Conservation (phyloP, 768 basidiomycete genomes). For the Boletus reticuloceps region DNA sequence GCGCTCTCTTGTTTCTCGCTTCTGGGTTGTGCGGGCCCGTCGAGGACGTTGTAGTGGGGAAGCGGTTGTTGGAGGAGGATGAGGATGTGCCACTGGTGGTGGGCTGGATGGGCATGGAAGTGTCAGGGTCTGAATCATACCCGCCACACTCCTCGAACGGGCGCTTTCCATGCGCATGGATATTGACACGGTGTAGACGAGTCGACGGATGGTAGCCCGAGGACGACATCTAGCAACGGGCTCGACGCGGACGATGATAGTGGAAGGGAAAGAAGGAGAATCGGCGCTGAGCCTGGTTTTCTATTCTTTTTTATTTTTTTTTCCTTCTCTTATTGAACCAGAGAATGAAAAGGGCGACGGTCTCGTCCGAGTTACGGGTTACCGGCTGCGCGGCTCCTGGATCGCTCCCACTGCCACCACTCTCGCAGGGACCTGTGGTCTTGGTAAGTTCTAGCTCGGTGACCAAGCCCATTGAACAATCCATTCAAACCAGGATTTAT, state of each 20-base stretch:
- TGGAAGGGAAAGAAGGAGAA: conserved; percentile 7
- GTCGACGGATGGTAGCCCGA: conserved; percentile 21
- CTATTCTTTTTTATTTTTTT: conserved; percentile 6
- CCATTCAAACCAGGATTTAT: too few relatives aligned
- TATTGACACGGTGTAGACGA: conserved; percentile 23
- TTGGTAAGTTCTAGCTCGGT: conserved; percentile 1
- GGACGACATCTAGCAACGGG: conserved; percentile 22
- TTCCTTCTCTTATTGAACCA: neutral
- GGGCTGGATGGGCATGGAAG: conserved; percentile 25
- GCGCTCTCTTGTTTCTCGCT: conserved; percentile 56
- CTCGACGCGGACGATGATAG: conserved; percentile 17
- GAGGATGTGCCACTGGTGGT: conserved; percentile 28
- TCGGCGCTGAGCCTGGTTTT: neutral
- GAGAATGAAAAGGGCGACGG: neutral
- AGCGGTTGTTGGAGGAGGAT: conserved; percentile 13
- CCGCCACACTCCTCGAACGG: conserved; percentile 33
- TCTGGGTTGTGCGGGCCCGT: conserved; percentile 37
- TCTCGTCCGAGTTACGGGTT: neutral
- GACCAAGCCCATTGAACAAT: neutral
- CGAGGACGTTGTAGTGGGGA: conserved; percentile 3
- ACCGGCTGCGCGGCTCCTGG: conserved; percentile 8
- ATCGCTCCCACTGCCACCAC: conserved; percentile 12
- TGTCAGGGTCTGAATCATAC: conserved; percentile 32
- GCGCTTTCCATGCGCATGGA: conserved; percentile 30
- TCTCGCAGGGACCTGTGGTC: neutral